Base-by-base conservation (phyloP, 1,139 yeast species). In the Yamadazyma jaroonii region DNA sequence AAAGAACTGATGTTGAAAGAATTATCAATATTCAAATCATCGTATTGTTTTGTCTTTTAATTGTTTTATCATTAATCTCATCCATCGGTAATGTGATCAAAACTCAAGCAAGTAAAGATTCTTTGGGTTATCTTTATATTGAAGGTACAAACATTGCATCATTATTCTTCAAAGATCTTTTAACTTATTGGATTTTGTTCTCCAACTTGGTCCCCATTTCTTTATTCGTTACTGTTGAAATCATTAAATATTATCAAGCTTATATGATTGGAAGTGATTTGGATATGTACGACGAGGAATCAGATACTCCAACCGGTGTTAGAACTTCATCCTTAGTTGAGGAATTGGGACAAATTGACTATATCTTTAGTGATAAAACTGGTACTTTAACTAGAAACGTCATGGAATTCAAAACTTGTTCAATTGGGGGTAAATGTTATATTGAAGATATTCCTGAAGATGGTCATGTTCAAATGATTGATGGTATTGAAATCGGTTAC, bases 131-230 rank as follows among this genome's bases (percentile, higher is more conserved):
- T 53, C 66, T 92, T 33, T 71, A 77, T 50, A 55, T 89, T 35
- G 85, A 74, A 36, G 87, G 89, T 27, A 79, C 87, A 3, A 86
- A 76, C 50, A 78, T 76, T 49, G 84, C 74, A 3, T 74, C 74
- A 14, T 67, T 86, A 34, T 94, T 94, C 56, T 92, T 94, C 62
- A 79, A 80, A 47, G 96, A 90, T 60, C 61, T 94, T 33, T 72
- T 94, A 45, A 94, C 98, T 0, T 92, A 83, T 57, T 94, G 98
- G 98, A 90, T 92, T 64, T 66, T 92, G 43, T 94, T 86, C 53
- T 92, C 98, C 2, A 92, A 92, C 56, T 73, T 92, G 64, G 98
- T 92, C 13, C 98, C 99, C 2, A 92, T 92, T 53, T 87, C 95
- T 1, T 72, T 90, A 54, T 92, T 92, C 54, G 98, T 92, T 11